phyloP scores from a whole-genome alignment of 1,139 yeast species.

The Geotrichum citri-aurantii region DNA sequence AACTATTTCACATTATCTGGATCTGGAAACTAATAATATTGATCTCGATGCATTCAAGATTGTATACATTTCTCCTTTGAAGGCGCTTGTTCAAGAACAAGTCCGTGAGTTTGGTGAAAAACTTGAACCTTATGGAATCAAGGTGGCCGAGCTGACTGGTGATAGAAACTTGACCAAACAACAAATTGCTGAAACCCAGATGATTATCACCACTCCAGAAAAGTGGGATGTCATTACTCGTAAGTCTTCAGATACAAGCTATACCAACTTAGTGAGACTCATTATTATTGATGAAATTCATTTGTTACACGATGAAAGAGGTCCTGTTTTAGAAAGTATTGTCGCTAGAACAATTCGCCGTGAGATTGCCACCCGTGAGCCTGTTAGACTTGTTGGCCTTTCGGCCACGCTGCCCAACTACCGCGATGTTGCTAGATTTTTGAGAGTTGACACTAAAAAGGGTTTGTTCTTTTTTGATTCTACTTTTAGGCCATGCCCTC shows the following conservation, averaged over 20 bases:
- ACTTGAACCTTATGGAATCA: constrained; percentile 58
- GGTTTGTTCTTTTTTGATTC: constrained; percentile 79
- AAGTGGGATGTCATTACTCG: constrained; percentile 97
- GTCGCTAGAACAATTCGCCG: constrained; percentile 67
- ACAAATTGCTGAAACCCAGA: constrained; percentile 73
- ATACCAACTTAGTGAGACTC: constrained; percentile 57
- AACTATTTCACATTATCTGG: constrained; percentile 52
- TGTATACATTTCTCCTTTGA: constrained; percentile 88
- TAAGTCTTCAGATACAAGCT: constrained; percentile 60
- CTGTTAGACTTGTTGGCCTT: constrained; percentile 70
- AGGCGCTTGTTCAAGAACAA: constrained; percentile 93
- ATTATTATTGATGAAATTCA: constrained; percentile 93
- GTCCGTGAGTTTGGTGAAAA: constrained; percentile 79
- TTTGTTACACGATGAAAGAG: constrained; percentile 87
- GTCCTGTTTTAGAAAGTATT: constrained; percentile 87
- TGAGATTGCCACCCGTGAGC: constrained; percentile 42
- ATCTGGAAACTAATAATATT: constrained; percentile 44
- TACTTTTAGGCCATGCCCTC: constrained; percentile 84
- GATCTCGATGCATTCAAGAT: constrained; percentile 59
- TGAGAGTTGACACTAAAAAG: constrained; percentile 54
- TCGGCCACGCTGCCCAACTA: constrained; percentile 95
- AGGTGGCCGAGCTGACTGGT: constrained; percentile 86
- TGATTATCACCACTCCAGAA: constrained; percentile 89
- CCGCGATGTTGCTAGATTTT: constrained; percentile 75
- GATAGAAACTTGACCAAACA: constrained; percentile 73